A percentile compares a stretch with the other conserved stretches of the same genome.
Evolutionary conservation across 441 rosid genomes (phyloP).

Genomic region (Gossypium davidsonii): DNA sequence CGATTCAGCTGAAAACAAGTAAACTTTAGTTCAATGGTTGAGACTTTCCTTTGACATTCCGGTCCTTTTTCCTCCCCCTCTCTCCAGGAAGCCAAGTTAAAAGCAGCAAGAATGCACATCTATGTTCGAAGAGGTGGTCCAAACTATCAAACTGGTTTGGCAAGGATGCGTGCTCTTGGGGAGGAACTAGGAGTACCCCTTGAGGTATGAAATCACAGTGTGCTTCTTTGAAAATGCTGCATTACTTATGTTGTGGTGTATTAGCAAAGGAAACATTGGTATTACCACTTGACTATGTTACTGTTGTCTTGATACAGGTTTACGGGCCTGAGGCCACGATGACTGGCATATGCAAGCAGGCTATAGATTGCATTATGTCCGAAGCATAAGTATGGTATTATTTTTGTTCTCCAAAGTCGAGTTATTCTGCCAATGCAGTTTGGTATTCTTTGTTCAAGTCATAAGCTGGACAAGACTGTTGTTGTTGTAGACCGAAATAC

Average conservation of each 20-base stretch:
- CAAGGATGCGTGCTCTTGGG: constrained; percentile 71
- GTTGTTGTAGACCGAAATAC: neutral
- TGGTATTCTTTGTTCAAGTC: neutral
- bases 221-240: neutral
- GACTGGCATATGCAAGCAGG: constrained; percentile 85
- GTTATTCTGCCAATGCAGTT: neutral
- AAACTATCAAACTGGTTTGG: constrained; percentile 79
- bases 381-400: constrained; percentile 25
- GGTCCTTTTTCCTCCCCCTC: constrained; percentile 3
- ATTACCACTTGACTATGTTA: neutral
- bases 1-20: neutral
- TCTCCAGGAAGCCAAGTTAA: constrained; percentile 63
- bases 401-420: neutral
- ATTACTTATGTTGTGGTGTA: neutral
- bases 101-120: constrained; percentile 87
- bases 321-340: constrained; percentile 86
- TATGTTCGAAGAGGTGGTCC: constrained; percentile 94
- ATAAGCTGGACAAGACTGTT: neutral
- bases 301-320: constrained; percentile 35
- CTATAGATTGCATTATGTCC: constrained; percentile 72
- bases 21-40: neutral
- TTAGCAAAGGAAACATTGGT: neutral
- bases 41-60: constrained; percentile 1
- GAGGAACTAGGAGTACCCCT: constrained; percentile 78
- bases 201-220: constrained; percentile 48